A percentile compares a stretch with the other conserved stretches of the same genome.
These are phyloP conservation scores for Leishmania braziliensis DNA, from an alignment of 208 protist species.

Conservation along the genomic window DNA sequence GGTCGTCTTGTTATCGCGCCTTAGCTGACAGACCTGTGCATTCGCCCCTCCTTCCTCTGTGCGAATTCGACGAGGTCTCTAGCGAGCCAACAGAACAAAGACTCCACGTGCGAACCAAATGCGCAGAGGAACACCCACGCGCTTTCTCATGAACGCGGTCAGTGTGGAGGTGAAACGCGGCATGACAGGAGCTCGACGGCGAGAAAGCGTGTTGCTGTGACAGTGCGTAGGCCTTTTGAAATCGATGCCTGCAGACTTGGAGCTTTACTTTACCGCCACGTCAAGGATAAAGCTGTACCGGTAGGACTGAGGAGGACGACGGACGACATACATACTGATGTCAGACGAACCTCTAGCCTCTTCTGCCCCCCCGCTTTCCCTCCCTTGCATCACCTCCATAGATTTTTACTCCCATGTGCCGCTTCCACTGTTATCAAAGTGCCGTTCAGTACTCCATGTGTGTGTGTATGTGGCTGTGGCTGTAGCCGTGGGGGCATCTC, in stretches of 20 bases:
- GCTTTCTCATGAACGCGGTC: background rate
- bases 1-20: background rate
- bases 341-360: background rate
- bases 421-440: background rate
- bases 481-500: background rate
- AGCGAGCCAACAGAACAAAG: background rate
- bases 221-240: background rate
- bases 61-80: background rate
- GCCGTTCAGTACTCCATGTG: background rate
- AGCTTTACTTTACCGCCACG: background rate
- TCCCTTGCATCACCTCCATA: background rate
- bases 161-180: background rate
- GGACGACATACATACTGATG: background rate
- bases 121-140: background rate
- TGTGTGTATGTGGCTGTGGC: background rate
- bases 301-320: background rate
- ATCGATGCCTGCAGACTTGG: background rate
- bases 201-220: background rate
- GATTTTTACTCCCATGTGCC: background rate
- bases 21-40: background rate
- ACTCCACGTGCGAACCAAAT: background rate
- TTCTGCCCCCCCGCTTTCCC: background rate
- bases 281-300: background rate
- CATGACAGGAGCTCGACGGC: background rate
- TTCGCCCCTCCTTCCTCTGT: no score